phyloP scores from a whole-genome alignment of 2,329 filamentous ascomycete species.

The Capronia coronata region DNA sequence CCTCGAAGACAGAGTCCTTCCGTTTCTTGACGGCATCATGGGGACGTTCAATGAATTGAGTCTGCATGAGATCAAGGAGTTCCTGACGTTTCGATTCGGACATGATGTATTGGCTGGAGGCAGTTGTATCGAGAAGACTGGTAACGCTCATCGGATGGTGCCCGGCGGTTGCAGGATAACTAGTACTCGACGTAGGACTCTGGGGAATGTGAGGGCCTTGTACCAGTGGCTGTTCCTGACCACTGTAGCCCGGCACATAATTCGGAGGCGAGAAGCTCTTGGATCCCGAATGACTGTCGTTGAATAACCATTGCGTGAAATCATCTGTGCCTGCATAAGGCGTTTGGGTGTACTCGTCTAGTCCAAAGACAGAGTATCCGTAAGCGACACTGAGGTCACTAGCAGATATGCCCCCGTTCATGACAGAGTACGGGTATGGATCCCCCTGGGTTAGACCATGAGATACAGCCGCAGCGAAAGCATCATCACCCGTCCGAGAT shows the following conservation, averaged over 20 bases:
- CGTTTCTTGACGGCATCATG: conserved; percentile 66
- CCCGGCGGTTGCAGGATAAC: conserved; percentile 7
- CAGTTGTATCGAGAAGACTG: conserved; percentile 68
- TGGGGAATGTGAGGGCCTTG: conserved; percentile 48
- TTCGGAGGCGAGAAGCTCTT: conserved; percentile 42
- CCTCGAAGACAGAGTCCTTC: conserved; percentile 71
- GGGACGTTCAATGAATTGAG: conserved; percentile 73
- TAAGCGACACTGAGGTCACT: conserved; percentile 37
- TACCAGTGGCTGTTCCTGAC: conserved; percentile 39
- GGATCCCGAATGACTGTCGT: conserved; percentile 52
- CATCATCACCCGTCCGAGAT: conserved; percentile 27
- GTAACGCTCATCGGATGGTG: conserved; percentile 87
- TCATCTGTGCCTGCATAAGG: conserved; percentile 84
- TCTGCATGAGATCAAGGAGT: conserved; percentile 72
- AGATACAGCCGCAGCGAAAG: conserved; percentile 29
- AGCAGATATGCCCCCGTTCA: conserved; percentile 25
- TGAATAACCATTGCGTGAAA: conserved; percentile 79
- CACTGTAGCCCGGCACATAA: conserved; percentile 38
- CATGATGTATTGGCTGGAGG: conserved; percentile 69
- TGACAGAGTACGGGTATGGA: conserved; percentile 21
- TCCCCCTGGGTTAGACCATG: conserved; percentile 28
- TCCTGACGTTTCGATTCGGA: conserved; percentile 84
- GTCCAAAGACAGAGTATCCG: conserved; percentile 78
- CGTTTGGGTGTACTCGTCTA: conserved; percentile 74
- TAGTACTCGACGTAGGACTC: conserved; percentile 36